These are phyloP conservation scores for Aristolochia fimbriata DNA, from an alignment of 164 flowering plant genomes.

Conservation along the genomic window DNA sequence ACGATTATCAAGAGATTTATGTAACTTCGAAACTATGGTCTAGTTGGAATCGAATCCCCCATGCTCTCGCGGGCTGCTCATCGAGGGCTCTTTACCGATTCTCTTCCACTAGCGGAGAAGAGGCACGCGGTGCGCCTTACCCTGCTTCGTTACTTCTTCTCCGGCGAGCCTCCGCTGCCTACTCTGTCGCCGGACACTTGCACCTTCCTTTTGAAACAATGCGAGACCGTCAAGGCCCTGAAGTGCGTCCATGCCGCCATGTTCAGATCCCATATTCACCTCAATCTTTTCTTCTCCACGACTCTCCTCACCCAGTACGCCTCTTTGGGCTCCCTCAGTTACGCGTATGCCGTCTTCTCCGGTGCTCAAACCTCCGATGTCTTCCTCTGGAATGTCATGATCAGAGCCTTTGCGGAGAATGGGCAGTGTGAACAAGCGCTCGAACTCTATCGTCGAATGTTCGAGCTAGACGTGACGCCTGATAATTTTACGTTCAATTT, in stretches of 20 bases:
- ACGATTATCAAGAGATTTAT: too few relatives aligned
- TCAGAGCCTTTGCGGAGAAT: conserved; percentile 18
- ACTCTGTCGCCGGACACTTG: conserved; percentile 1
- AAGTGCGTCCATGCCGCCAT: conserved; percentile 22
- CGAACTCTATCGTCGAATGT: conserved; percentile 18
- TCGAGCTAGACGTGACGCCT: conserved; percentile 8
- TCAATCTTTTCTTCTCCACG: conserved; percentile 24
- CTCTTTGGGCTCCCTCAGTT: conserved; percentile 13
- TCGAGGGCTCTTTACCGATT: too few relatives aligned
- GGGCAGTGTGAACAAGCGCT: conserved; percentile 3
- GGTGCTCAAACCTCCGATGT: conserved; percentile 11
- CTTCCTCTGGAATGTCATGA: conserved; percentile 26
- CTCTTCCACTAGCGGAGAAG: too few relatives aligned
- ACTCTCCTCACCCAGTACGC: conserved; percentile 25
- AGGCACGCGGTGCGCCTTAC: too few relatives aligned
- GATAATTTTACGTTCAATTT: conserved; percentile 28
- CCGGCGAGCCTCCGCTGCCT: too few relatives aligned
- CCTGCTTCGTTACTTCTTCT: too few relatives aligned
- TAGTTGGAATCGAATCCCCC: too few relatives aligned
- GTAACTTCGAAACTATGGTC: too few relatives aligned
- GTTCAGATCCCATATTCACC: conserved; percentile 17
- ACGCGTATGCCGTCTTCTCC: conserved; percentile 25
- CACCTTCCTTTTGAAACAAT: conserved; percentile 11
- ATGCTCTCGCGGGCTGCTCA: too few relatives aligned
- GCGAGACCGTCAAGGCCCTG: conserved; percentile 10